Evolutionary conservation across 2,329 filamentous ascomycete genomes (phyloP).

Genomic region (Arthrobotrys sphaeroides): DNA sequence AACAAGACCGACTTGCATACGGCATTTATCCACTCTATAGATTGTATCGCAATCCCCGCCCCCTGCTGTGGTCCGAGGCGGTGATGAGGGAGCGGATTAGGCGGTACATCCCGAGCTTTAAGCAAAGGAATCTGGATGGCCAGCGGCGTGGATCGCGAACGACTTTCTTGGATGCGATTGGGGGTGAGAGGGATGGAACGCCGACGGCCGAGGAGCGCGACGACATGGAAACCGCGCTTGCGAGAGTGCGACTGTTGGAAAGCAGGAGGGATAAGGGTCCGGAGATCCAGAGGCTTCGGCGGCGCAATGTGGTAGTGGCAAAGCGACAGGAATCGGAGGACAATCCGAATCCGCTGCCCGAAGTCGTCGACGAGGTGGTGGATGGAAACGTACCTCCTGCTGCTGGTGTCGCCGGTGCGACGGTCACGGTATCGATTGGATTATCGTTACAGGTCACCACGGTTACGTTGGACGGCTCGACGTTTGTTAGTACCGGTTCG

Average conservation of each 20-base stretch:
- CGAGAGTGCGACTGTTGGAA: slow-evolving; percentile 35
- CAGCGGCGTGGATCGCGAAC: slow-evolving; percentile 8
- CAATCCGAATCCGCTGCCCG: slow-evolving; percentile 4
- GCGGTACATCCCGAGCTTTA: slow-evolving; percentile 54
- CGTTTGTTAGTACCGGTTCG: slow-evolving; percentile 36
- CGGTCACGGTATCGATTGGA: slow-evolving; percentile 49
- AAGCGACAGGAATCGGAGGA: slow-evolving; percentile 15
- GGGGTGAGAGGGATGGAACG: slow-evolving; percentile 21
- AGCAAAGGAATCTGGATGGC: slow-evolving; percentile 42
- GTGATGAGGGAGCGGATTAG: slow-evolving; percentile 53
- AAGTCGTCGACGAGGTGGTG: slow-evolving; percentile 6
- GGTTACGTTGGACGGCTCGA: slow-evolving; percentile 24
- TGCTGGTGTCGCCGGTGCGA: slow-evolving; percentile 18
- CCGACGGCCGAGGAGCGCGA: slow-evolving; percentile 17
- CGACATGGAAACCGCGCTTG: slow-evolving; percentile 32
- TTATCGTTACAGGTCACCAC: slow-evolving; percentile 42
- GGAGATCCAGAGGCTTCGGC: slow-evolving; percentile 4
- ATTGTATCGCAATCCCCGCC: slow-evolving; percentile 1
- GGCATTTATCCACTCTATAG: slow-evolving; percentile 28
- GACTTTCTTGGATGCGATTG: slow-evolving; percentile 33
- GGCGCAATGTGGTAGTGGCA: slow-evolving; percentile 9
- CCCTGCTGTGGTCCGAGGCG: slow-evolving; percentile 8
- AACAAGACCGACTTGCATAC: slow-evolving; percentile 13
- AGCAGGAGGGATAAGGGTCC: slow-evolving; percentile 5
- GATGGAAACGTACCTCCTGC: background rate